These are phyloP conservation scores for Bipolaris zeicola DNA, from an alignment of 2,329 filamentous ascomycete genomes.

Conservation along the genomic window DNA sequence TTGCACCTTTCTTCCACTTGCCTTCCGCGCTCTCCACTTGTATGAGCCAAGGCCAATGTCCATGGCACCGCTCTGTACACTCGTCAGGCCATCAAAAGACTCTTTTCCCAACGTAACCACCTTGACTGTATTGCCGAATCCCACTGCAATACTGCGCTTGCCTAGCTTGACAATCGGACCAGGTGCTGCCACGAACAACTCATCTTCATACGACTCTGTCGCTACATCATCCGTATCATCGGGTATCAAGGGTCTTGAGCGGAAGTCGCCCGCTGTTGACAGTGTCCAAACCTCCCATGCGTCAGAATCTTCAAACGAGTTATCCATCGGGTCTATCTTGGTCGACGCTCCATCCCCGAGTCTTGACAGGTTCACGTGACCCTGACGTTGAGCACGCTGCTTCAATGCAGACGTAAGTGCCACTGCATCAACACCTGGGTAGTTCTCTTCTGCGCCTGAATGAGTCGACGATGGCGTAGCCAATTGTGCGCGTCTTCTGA, in stretches of 20 bases:
- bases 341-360: constrained; percentile 13
- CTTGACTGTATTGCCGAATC: constrained; percentile 75
- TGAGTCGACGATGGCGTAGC: constrained; percentile 36
- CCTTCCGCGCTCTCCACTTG: constrained; percentile 18
- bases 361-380: constrained; percentile 11
- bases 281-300: constrained; percentile 62
- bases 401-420: constrained; percentile 35
- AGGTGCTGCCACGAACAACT: constrained; percentile 68
- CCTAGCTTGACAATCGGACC: constrained; percentile 70
- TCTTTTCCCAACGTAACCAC: constrained; percentile 71
- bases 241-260: constrained; percentile 45
- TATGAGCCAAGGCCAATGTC: constrained; percentile 19
- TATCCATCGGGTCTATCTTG: constrained; percentile 2
- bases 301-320: constrained; percentile 31
- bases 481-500: constrained; percentile 56
- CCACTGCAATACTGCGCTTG: constrained; percentile 68
- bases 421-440: constrained; percentile 17
- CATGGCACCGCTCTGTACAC: constrained; percentile 13
- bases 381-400: constrained; percentile 31
- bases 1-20: constrained; percentile 21
- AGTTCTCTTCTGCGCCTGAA: constrained; percentile 33
- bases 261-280: constrained; percentile 54
- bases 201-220: constrained; percentile 41
- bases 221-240: constrained; percentile 22
- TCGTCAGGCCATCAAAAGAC: constrained; percentile 57